Conservation (phyloP, 352 stramenopile genomes). For the Globisporangium camurandrum region DNA sequence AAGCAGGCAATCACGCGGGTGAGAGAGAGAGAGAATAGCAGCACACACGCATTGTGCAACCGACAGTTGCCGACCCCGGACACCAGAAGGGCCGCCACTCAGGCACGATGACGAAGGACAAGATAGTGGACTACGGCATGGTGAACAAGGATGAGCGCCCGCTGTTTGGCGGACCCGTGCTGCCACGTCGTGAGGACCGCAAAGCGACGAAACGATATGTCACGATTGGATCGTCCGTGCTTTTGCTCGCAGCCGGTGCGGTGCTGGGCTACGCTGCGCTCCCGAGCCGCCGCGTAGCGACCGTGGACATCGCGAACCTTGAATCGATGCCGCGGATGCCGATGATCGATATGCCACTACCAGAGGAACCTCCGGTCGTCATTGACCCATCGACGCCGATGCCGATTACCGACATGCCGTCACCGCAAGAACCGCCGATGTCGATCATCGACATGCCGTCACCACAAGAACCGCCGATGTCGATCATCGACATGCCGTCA, state of each 20-base stretch:
- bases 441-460: background rate
- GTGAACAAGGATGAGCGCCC: constrained; percentile 6
- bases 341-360: background rate
- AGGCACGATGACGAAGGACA: background rate
- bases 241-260: constrained; percentile 7
- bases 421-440: background rate
- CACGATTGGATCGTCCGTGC: constrained; percentile 5
- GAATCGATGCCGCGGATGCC: constrained; percentile 3
- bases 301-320: constrained; percentile 1
- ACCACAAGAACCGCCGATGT: background rate
- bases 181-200: constrained; percentile 1
- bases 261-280: constrained; percentile 8
- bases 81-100: background rate
- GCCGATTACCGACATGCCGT: background rate
- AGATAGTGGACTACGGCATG: constrained; percentile 9
- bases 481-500: background rate
- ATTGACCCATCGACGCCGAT: background rate
- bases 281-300: background rate
- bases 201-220: constrained; percentile 6
- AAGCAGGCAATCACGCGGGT: background rate
- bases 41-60: background rate
- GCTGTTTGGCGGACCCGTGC: constrained; percentile 1
- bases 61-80: background rate
- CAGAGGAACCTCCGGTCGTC: background rate
- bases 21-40: constrained; percentile 1